Base-by-base conservation (phyloP, 345 rosid genomes). In the Euphorbia lathyris region DNA sequence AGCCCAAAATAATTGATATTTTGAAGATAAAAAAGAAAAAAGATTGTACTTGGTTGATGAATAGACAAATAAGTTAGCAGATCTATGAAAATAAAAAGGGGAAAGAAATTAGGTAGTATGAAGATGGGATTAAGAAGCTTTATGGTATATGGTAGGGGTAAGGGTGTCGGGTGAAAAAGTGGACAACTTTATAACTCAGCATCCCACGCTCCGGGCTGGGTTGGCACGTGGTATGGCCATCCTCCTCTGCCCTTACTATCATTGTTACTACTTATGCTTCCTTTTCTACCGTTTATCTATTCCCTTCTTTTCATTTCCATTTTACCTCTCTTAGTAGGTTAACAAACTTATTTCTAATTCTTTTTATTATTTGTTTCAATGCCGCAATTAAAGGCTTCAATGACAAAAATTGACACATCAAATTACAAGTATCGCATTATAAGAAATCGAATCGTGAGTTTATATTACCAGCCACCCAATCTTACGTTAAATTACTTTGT, bases 211-310 rank as follows among this genome's bases (percentile, higher is more conserved):
- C 58, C 26, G 60, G 17, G 70, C 58, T 58, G 76, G 71, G 22
- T 61, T 52, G 77, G 84, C 88, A 80, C 86, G 88, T 84, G 88
- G 84, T 76, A 72, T 61, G 73, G 74, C 69, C 79, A 76, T 73
- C 5, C 48, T 32, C 59, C 58, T 60, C 60, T 32, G n/a, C 65
- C 9, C 70, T 55, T 55, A 17, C 74, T 77, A 78, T 76, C 60
- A 76, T 73, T 74, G 67, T 62, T 40, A 25, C 22, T 58, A 58
- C 71, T 38, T 72, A 43, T 71, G 58, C 74, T 58, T 0, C 67
- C 67, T 40, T 69, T 64, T 40, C 43, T 26, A 13, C 78, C 64
- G 12, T 53, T 40, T 13, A 43, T 43, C 52, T 17, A 13, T 48
- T 48, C 2, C 52, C 20, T 6, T 13, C n/a, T 6, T 12, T 12